phyloP scores from a whole-genome alignment of 75 land plant genomes.

The Cryptomeria japonica region DNA sequence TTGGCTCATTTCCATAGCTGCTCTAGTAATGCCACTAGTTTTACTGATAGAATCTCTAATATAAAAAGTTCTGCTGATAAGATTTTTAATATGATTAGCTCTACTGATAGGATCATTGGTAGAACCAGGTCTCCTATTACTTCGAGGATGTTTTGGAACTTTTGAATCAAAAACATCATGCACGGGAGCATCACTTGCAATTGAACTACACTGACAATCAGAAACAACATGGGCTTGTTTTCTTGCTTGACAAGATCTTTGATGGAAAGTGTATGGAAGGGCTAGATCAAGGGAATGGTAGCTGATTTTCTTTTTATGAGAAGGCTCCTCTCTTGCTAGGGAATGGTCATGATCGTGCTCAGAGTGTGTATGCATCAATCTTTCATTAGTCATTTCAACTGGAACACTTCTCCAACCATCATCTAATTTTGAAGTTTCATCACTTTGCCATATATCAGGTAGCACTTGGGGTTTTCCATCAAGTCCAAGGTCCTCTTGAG shows the following conservation, averaged over 20 bases:
- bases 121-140: neutral
- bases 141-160: neutral
- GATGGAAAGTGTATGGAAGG: neutral
- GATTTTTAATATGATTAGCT: neutral
- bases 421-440: neutral
- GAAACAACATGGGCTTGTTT: neutral
- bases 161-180: neutral
- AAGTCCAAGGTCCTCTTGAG: neutral
- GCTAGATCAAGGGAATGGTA: neutral
- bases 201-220: neutral
- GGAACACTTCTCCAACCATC: neutral
- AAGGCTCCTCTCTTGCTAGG: neutral
- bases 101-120: neutral
- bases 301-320: neutral
- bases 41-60: neutral
- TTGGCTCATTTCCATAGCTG: slow-evolving; percentile 27
- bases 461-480: neutral
- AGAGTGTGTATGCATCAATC: neutral
- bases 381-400: neutral
- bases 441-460: neutral
- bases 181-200: neutral
- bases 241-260: neutral
- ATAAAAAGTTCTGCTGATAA: neutral
- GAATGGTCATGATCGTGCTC: neutral
- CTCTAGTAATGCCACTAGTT: slow-evolving; percentile 30